Evolutionary conservation across 768 basidiomycete genomes (phyloP).

Genomic region (Mycena filopes): DNA sequence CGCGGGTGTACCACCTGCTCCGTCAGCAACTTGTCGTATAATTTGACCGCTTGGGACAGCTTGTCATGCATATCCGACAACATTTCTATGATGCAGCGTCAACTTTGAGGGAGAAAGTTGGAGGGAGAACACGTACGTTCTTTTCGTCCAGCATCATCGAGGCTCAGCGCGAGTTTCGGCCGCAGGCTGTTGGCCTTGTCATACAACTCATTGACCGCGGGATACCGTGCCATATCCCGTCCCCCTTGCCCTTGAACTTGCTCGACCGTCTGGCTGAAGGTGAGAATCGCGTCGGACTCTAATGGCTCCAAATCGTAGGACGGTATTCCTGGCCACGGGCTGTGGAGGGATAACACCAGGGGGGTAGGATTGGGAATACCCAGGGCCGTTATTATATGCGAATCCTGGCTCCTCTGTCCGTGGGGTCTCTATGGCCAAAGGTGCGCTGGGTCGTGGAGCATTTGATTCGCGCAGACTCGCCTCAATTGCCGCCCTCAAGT

Average conservation of each 20-base stretch:
- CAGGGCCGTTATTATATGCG: constrained; percentile 46
- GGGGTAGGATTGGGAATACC: constrained; percentile 60
- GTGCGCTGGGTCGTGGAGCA: constrained; percentile 83
- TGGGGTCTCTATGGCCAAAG: constrained; percentile 66
- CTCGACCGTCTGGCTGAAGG: constrained; percentile 91
- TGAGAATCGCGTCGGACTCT: constrained; percentile 88
- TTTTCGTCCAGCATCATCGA: constrained; percentile 88
- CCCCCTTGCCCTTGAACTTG: constrained; percentile 84
- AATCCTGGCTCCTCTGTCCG: constrained; percentile 53
- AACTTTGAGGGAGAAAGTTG: constrained; percentile 1
- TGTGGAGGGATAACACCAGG: constrained; percentile 47
- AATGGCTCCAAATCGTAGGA: constrained; percentile 83
- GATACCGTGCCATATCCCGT: constrained; percentile 81
- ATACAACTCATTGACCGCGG: constrained; percentile 85
- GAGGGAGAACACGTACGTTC: constrained; percentile 63
- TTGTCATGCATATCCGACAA: constrained; percentile 95
- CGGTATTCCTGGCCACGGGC: constrained; percentile 67
- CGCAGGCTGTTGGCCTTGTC: constrained; percentile 82
- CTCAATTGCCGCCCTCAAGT: constrained; percentile 93
- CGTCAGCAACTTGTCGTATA: constrained; percentile 91
- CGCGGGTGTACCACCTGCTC: constrained; percentile 81
- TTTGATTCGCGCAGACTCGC: constrained; percentile 90
- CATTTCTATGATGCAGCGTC: constrained; percentile 64
- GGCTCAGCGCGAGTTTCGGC: constrained; percentile 83
- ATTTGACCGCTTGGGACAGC: constrained; percentile 88